Evolutionary conservation across 2,329 filamentous ascomycete species (phyloP).

Genomic region (Cordyceps fumosorosea): DNA sequence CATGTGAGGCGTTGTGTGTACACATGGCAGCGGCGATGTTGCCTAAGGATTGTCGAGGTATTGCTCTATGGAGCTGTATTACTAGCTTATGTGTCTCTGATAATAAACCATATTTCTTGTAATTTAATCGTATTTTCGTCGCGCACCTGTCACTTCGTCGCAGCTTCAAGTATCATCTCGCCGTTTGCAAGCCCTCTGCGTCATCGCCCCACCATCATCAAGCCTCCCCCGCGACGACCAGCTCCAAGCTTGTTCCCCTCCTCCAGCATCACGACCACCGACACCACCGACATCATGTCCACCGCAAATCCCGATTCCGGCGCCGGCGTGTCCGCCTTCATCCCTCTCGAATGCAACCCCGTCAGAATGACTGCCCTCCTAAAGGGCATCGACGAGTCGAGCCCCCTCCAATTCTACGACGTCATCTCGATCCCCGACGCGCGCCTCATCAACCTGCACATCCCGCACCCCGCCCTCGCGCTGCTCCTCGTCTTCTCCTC

Average conservation of each 20-base stretch:
- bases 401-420: slow-evolving; percentile 74
- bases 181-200: neutral
- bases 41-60: neutral
- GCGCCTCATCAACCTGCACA: slow-evolving; percentile 70
- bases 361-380: slow-evolving; percentile 80
- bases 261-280: neutral
- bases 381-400: slow-evolving; percentile 76
- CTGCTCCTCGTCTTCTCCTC: slow-evolving; percentile 90
- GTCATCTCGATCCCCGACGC: slow-evolving; percentile 87
- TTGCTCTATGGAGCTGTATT: neutral
- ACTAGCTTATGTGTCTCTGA: neutral
- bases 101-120: neutral
- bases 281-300: slow-evolving; percentile 23
- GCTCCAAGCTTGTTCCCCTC: neutral
- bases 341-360: slow-evolving; percentile 68
- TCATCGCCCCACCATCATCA: slow-evolving; percentile 13
- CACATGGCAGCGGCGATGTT: neutral
- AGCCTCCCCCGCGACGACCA: neutral
- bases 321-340: slow-evolving; percentile 40
- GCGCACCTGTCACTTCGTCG: neutral
- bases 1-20: neutral
- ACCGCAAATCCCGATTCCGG: slow-evolving; percentile 35
- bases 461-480: slow-evolving; percentile 81
- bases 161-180: neutral
- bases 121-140: neutral